Conservation (phyloP, 179 eudicot genomes). For the Pouteria campechiana region DNA sequence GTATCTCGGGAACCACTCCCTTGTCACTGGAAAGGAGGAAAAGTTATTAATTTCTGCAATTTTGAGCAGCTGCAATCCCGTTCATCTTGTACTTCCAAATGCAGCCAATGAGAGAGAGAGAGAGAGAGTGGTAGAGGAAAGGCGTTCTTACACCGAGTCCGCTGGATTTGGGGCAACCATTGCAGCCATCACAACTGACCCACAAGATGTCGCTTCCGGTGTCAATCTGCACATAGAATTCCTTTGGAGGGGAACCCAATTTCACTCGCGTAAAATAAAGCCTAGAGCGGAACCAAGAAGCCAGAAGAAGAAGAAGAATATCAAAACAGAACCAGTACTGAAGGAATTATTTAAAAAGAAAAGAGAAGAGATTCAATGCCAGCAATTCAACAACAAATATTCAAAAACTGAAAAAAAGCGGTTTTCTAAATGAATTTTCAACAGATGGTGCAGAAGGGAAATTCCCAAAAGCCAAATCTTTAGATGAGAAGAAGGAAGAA, state of each 20-base stretch:
- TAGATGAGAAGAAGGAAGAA: too few species aligned
- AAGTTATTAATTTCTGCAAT: too few species aligned
- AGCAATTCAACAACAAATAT: background rate
- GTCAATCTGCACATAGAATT: constrained; percentile 85
- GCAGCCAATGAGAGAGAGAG: background rate
- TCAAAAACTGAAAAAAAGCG: background rate
- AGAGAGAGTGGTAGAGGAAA: background rate
- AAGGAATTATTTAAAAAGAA: background rate
- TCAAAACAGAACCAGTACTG: background rate
- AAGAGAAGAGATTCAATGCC: background rate
- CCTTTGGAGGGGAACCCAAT: constrained; percentile 73
- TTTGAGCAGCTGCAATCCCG: too few species aligned
- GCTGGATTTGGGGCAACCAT: constrained; percentile 77
- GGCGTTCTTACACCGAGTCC: constrained; percentile 62
- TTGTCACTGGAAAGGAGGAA: too few species aligned
- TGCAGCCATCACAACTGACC: constrained; percentile 72
- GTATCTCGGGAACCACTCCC: too few species aligned
- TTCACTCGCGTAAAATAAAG: constrained; percentile 72
- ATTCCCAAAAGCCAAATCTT: background rate
- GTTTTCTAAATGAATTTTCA: background rate
- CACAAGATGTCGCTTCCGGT: constrained; percentile 97
- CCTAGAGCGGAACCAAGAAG: constrained; percentile 24
- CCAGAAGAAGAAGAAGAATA: background rate
- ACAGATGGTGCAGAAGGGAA: background rate
- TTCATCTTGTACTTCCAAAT: background rate